Conservation (phyloP, 768 basidiomycete species). For the Hypsizygus marmoreus region DNA sequence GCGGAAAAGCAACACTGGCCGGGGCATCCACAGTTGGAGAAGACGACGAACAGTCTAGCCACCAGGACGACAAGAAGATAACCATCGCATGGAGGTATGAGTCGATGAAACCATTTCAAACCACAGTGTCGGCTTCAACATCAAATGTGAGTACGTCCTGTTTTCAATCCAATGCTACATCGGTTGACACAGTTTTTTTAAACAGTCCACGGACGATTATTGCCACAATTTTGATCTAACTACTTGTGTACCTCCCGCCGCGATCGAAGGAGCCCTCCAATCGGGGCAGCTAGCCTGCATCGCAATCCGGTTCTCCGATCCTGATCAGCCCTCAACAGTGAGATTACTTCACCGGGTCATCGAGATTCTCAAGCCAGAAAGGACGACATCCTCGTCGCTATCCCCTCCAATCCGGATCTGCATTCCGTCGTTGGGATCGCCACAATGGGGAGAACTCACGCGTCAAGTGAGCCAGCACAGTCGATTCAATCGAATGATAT, state of each 20-base stretch:
- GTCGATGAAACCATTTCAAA: slow-evolving; percentile 89
- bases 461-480: slow-evolving; percentile 46
- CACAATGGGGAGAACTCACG: slow-evolving; percentile 67
- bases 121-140: slow-evolving; percentile 60
- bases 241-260: slow-evolving; percentile 52
- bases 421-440: slow-evolving; percentile 61
- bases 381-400: slow-evolving; percentile 18
- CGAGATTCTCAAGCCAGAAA: slow-evolving; percentile 26
- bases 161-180: slow-evolving; percentile 7
- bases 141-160: slow-evolving; percentile 44
- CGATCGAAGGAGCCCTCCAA: slow-evolving; percentile 45
- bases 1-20: slow-evolving; percentile 14
- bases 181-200: background rate
- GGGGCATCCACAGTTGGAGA: slow-evolving; percentile 21
- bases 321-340: slow-evolving; percentile 16
- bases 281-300: slow-evolving; percentile 38
- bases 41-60: slow-evolving; percentile 28
- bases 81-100: slow-evolving; percentile 99
- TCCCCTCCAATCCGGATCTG: slow-evolving; percentile 56
- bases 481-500: background rate
- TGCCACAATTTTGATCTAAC: slow-evolving; percentile 78
- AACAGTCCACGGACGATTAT: slow-evolving; percentile 58
- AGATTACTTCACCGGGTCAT: slow-evolving; percentile 27
- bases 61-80: slow-evolving; percentile 58
- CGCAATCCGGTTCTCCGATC: slow-evolving; percentile 3